phyloP scores from a whole-genome alignment of 306 rosid genomes.

The Pterocarpus macrocarpus region DNA sequence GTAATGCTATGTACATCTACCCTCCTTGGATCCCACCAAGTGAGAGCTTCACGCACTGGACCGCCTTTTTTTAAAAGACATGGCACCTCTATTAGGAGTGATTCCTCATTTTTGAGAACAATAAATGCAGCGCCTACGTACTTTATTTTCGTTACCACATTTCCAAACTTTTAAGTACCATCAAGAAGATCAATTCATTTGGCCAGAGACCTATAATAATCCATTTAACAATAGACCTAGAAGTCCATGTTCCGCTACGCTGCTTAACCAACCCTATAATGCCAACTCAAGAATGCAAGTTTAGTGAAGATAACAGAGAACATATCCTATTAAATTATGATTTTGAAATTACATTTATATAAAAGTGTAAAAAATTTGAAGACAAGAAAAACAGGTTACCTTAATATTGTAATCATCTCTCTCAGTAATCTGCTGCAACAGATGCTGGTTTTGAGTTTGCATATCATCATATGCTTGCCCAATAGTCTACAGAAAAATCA shows the following conservation, averaged over 20 bases:
- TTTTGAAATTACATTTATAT: conserved; percentile 23
- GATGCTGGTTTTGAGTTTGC: conserved; percentile 98
- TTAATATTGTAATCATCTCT: conserved; percentile 97
- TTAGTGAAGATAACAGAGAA: conserved; percentile 4
- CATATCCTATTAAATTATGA: not conserved
- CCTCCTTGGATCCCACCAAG: no score
- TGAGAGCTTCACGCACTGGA: no score
- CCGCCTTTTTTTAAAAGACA: no score
- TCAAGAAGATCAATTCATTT: not conserved
- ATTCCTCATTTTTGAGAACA: not conserved
- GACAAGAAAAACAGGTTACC: conserved; percentile 57
- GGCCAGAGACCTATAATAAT: not conserved
- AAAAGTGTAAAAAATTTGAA: conserved; percentile 22
- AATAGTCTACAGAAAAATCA: conserved; percentile 70
- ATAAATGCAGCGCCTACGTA: not conserved
- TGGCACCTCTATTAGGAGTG: not conserved
- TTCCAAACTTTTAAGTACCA: not conserved
- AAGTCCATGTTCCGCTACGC: conserved; percentile 11
- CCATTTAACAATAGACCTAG: not conserved
- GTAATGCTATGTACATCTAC: no score
- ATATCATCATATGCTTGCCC: conserved; percentile 98
- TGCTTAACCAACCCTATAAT: conserved; percentile 24
- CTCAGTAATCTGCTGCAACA: conserved; percentile 95
- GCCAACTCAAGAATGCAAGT: not conserved
- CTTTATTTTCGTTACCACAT: not conserved